Evolutionary conservation across 176 grass and related monocot species (phyloP).

Genomic region (Bromus sterilis): DNA sequence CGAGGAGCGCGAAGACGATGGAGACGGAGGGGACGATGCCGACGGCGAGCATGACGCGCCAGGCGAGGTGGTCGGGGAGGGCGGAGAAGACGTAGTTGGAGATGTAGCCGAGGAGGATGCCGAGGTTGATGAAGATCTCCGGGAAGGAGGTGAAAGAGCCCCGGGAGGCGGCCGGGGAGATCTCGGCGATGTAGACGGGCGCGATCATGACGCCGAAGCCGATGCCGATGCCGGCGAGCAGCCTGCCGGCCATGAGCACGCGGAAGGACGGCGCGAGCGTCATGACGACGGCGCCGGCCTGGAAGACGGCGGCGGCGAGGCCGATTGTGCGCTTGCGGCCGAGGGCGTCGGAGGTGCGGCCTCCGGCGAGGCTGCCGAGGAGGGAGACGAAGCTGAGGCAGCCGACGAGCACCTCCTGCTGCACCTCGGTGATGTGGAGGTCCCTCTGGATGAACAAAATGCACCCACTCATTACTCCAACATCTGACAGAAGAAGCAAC

Average conservation of each 20-base stretch:
- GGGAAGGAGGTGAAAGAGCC: slow-evolving; percentile 61
- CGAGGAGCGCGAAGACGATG: slow-evolving; percentile 48
- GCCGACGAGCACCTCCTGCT: slow-evolving; percentile 63
- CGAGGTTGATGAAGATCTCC: slow-evolving; percentile 73
- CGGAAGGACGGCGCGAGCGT: slow-evolving; percentile 55
- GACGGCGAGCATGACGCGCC: slow-evolving; percentile 55
- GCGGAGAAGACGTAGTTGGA: slow-evolving; percentile 53
- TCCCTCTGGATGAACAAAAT: slow-evolving; percentile 83
- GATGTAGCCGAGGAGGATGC: slow-evolving; percentile 70
- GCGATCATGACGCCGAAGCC: slow-evolving; percentile 74
- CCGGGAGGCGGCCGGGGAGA: slow-evolving; percentile 45
- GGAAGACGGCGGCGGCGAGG: slow-evolving; percentile 57
- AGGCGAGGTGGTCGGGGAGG: slow-evolving; percentile 49
- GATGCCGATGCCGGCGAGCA: slow-evolving; percentile 64
- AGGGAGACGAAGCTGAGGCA: slow-evolving; percentile 72
- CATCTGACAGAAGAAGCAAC: slow-evolving; percentile 22
- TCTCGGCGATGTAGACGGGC: slow-evolving; percentile 72
- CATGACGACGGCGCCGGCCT: slow-evolving; percentile 52
- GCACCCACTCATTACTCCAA: slow-evolving; percentile 74
- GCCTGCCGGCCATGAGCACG: slow-evolving; percentile 49
- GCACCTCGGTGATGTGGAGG: slow-evolving; percentile 54
- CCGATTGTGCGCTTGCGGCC: slow-evolving; percentile 76
- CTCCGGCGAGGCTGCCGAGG: slow-evolving; percentile 51
- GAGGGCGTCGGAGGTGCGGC: slow-evolving; percentile 46
- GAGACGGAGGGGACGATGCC: slow-evolving; percentile 60